Evolutionary conservation across 805 yeast genomes (phyloP).

Genomic region (Suhomyces canberraensis): DNA sequence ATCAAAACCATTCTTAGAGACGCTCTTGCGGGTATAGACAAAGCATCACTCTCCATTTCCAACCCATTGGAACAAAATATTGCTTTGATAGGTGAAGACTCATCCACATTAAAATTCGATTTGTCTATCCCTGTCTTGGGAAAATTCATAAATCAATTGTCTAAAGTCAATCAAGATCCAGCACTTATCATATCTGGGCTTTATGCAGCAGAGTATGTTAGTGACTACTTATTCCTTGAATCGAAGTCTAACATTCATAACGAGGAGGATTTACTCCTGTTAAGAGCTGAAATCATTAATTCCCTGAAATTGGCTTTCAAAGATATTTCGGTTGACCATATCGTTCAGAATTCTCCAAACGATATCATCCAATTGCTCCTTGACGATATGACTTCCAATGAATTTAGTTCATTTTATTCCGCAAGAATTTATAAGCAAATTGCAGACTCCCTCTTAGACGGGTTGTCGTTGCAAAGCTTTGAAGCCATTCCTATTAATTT

Average conservation of each 20-base stretch:
- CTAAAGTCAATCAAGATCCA: neutral
- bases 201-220: slow-evolving; percentile 18
- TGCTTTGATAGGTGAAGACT: slow-evolving; percentile 18
- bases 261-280: slow-evolving; percentile 3
- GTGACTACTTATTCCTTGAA: slow-evolving; percentile 18
- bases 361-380: neutral
- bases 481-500: slow-evolving; percentile 25
- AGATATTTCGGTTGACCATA: neutral
- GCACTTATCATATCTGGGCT: slow-evolving; percentile 9
- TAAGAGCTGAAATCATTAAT: slow-evolving; percentile 1
- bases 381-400: neutral
- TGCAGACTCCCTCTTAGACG: slow-evolving; percentile 11
- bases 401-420: slow-evolving; percentile 5
- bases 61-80: slow-evolving; percentile 46
- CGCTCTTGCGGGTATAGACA: slow-evolving; percentile 12
- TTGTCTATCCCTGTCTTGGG: slow-evolving; percentile 12
- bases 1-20: slow-evolving; percentile 19
- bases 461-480: slow-evolving; percentile 13
- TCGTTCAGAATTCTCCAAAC: neutral
- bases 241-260: neutral
- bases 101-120: slow-evolving; percentile 4
- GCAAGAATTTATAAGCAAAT: slow-evolving; percentile 10
- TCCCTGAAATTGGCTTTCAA: neutral
- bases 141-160: slow-evolving; percentile 12
- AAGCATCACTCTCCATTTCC: slow-evolving; percentile 38